Conservation (phyloP, 2,329 filamentous ascomycete species). For the Diaporthe ampelina region DNA sequence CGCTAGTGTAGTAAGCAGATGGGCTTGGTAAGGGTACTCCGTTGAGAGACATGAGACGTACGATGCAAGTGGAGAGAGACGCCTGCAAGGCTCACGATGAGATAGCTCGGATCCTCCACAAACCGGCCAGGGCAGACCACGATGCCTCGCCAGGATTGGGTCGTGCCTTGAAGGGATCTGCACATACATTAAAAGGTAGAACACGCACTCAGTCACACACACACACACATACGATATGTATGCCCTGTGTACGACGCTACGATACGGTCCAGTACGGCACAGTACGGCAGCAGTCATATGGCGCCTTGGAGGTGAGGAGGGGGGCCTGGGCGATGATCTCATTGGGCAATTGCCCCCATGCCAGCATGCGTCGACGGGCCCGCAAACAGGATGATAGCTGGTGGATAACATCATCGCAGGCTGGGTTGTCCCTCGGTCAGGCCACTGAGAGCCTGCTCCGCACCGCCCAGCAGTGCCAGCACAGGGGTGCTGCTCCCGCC, state of each 20-base stretch:
- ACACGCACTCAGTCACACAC: background rate
- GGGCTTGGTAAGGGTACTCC: background rate
- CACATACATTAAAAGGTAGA: background rate
- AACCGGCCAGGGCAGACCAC: background rate
- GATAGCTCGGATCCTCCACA: constrained; percentile 5
- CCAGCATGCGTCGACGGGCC: constrained; percentile 1
- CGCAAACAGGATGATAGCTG: constrained; percentile 41
- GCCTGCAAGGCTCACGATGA: background rate
- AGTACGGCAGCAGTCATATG: constrained; percentile 8
- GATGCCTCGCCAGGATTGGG: background rate
- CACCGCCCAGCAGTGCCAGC: constrained; percentile 9
- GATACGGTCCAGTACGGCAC: background rate
- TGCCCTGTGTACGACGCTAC: constrained; percentile 1
- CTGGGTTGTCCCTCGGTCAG: constrained; percentile 31
- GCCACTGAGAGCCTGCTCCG: constrained; percentile 6
- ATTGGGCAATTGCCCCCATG: constrained; percentile 37
- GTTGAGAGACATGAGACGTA: background rate
- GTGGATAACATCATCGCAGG: constrained; percentile 39
- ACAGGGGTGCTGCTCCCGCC: constrained; percentile 22
- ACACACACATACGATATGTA: too few relatives aligned
- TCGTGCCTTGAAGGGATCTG: constrained; percentile 7
- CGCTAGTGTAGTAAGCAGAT: constrained; percentile 16
- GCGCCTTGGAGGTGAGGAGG: background rate
- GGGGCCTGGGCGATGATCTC: constrained; percentile 1
- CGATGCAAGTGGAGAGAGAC: constrained; percentile 2